These are phyloP conservation scores for Cicer chorassanicum DNA, from an alignment of 306 rosid genomes.

Conservation along the genomic window DNA sequence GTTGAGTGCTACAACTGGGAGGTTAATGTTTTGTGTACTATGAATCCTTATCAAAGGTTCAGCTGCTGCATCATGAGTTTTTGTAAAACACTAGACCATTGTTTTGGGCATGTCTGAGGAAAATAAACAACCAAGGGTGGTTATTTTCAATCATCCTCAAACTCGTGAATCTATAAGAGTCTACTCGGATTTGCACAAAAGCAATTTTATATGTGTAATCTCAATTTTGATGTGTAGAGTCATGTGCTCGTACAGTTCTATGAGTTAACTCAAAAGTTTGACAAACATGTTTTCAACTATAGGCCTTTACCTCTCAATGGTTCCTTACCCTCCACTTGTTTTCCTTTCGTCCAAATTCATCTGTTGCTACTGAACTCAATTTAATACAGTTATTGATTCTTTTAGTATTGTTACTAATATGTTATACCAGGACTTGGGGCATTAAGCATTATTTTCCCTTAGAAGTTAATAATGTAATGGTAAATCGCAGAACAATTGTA, in stretches of 20 bases:
- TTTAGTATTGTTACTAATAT: slow-evolving; percentile 7
- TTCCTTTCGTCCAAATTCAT: background rate
- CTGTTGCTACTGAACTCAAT: slow-evolving; percentile 5
- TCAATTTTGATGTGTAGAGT: background rate
- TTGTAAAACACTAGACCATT: background rate
- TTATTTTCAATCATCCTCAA: background rate
- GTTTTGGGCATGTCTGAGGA: background rate
- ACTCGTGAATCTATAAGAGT: background rate
- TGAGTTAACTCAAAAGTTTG: too few relatives aligned
- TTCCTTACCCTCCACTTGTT: background rate
- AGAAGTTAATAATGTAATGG: slow-evolving; percentile 2
- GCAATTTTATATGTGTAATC: background rate
- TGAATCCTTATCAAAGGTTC: background rate
- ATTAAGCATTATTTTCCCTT: slow-evolving; percentile 2
- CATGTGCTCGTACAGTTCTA: too few relatives aligned
- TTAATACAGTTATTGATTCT: background rate
- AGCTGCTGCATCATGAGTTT: background rate
- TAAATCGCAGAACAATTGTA: background rate
- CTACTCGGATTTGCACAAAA: too few relatives aligned
- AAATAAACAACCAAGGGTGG: background rate
- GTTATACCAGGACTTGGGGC: background rate
- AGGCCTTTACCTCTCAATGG: slow-evolving; percentile 6
- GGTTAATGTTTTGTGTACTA: background rate
- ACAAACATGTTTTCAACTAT: background rate
- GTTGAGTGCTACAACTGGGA: background rate